Conservation (phyloP, 1,139 yeast genomes). For the Magnusiomyces sp. region DNA sequence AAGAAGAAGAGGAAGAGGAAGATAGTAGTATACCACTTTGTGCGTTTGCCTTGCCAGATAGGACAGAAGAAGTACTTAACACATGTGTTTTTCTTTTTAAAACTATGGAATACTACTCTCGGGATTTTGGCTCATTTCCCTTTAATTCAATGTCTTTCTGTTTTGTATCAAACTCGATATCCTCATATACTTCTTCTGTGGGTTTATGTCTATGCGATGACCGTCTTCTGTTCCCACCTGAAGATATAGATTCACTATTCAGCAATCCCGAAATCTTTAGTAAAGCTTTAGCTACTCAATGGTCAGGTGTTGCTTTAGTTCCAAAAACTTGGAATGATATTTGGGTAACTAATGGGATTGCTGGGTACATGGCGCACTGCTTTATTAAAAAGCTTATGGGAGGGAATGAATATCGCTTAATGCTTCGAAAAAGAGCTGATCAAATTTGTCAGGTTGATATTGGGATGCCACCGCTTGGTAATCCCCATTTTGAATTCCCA, state of each 20-base stretch:
- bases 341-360: conserved; percentile 90
- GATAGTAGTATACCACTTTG: conserved; percentile 37
- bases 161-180: conserved; percentile 55
- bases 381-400: conserved; percentile 72
- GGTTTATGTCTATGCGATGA: conserved; percentile 67
- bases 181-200: conserved; percentile 51
- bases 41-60: conserved; percentile 51
- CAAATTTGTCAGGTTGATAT: conserved; percentile 63
- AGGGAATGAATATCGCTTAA: conserved; percentile 66
- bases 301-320: conserved; percentile 89
- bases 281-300: conserved; percentile 71
- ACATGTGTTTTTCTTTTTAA: conserved; percentile 68
- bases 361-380: conserved; percentile 73
- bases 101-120: conserved; percentile 75
- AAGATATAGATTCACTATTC: conserved; percentile 72
- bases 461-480: conserved; percentile 74
- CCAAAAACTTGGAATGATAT: conserved; percentile 73
- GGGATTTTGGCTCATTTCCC: conserved; percentile 91
- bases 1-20: conserved; percentile 30
- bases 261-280: conserved; percentile 59
- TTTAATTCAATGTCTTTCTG: conserved; percentile 72
- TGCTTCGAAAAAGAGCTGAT: conserved; percentile 58
- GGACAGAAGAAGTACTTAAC: conserved; percentile 53
- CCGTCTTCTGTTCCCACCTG: conserved; percentile 63
- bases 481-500: conserved; percentile 60